Evolutionary conservation across 2,329 filamentous ascomycete genomes (phyloP).

Genomic region (Macrophomina pseudophaseolina): DNA sequence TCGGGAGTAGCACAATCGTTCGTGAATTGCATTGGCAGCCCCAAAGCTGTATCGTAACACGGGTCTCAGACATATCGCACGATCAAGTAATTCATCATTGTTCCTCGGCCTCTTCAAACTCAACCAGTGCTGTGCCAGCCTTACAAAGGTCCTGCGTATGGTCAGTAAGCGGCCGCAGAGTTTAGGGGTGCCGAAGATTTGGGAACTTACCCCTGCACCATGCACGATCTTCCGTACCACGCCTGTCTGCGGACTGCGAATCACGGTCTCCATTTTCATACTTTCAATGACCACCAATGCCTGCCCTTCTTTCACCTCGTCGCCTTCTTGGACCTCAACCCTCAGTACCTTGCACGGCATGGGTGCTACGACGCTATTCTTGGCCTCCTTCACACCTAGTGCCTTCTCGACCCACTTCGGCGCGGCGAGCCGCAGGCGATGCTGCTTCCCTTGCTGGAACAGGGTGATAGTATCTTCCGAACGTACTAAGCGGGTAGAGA

Average conservation of each 20-base stretch:
- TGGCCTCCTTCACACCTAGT: conserved; percentile 77
- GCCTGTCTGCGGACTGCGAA: conserved; percentile 56
- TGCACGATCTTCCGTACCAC: conserved; percentile 56
- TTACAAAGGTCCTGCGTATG: conserved; percentile 45
- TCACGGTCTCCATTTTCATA: conserved; percentile 64
- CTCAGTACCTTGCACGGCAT: conserved; percentile 98
- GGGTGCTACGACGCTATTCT: conserved; percentile 84
- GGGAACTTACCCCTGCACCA: conserved; percentile 48
- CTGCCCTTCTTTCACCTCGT: conserved; percentile 82
- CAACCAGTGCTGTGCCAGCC: conserved; percentile 53
- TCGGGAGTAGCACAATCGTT: no score
- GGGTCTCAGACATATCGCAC: no score
- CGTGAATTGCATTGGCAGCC: no score
- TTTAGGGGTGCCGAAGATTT: neutral
- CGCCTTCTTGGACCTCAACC: conserved; percentile 84
- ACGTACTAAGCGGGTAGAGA: conserved; percentile 77
- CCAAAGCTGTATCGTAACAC: no score
- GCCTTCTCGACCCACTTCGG: conserved; percentile 89
- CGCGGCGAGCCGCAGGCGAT: conserved; percentile 59
- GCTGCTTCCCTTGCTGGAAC: conserved; percentile 72
- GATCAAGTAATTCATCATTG: neutral
- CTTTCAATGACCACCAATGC: conserved; percentile 74
- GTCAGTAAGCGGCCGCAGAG: neutral
- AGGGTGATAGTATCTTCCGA: conserved; percentile 69
- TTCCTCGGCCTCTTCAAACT: conserved; percentile 43